Evolutionary conservation across 2,329 filamentous ascomycete species (phyloP).

Genomic region (Mollisiaceae sp.): DNA sequence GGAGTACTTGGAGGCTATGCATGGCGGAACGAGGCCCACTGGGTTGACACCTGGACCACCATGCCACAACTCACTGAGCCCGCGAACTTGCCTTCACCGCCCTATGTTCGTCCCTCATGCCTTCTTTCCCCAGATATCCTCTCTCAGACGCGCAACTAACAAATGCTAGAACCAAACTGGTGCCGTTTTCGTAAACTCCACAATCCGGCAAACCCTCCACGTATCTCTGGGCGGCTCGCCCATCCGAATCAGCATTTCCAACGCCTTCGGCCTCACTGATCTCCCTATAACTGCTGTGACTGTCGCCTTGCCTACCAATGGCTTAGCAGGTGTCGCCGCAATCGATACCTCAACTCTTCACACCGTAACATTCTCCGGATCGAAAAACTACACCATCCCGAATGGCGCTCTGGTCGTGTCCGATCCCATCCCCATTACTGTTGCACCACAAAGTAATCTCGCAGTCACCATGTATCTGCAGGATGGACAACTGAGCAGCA

Average conservation of each 20-base stretch:
- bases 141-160: too few species aligned
- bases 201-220: constrained; percentile 69
- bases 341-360: constrained; percentile 59
- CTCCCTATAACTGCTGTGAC: constrained; percentile 64
- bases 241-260: constrained; percentile 67
- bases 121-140: background rate
- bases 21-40: constrained; percentile 17
- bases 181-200: constrained; percentile 63
- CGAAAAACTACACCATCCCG: constrained; percentile 56
- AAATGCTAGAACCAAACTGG: constrained; percentile 43
- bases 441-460: constrained; percentile 57
- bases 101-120: constrained; percentile 54
- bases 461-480: constrained; percentile 64
- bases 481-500: constrained; percentile 54
- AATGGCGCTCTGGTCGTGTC: constrained; percentile 63
- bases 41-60: constrained; percentile 59
- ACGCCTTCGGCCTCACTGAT: constrained; percentile 65
- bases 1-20: background rate
- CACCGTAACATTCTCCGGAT: constrained; percentile 63
- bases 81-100: constrained; percentile 62
- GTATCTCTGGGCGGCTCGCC: constrained; percentile 60
- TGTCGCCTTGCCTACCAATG: constrained; percentile 59
- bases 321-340: constrained; percentile 56
- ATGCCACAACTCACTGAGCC: constrained; percentile 71
- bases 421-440: constrained; percentile 62